Evolutionary conservation across 2,329 filamentous ascomycete species (phyloP).

Genomic region (Calonectria multiphialidica): DNA sequence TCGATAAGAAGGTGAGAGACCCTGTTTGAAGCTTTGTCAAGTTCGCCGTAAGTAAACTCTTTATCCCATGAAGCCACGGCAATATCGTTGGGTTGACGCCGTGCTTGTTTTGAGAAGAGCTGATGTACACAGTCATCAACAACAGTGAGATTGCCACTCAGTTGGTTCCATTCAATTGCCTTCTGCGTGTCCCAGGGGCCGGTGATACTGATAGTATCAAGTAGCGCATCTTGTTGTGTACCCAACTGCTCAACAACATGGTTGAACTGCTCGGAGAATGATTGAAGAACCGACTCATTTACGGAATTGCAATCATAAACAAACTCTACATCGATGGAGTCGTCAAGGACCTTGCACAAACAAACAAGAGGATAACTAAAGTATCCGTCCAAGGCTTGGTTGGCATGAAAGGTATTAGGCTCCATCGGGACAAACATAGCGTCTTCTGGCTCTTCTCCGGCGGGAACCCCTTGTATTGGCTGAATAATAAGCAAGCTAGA

Average conservation of each 20-base stretch:
- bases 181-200: not conserved
- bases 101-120: constrained; percentile 14
- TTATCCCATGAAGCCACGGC: constrained; percentile 36
- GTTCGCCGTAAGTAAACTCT: constrained; percentile 19
- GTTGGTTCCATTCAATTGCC: not conserved
- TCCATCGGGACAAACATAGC: not conserved
- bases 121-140: constrained; percentile 13
- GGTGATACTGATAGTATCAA: not conserved
- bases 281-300: not conserved
- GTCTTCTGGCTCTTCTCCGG: not conserved
- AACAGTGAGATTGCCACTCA: not conserved
- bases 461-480: not conserved
- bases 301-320: not conserved
- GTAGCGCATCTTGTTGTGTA: not conserved
- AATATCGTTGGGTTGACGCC: not conserved
- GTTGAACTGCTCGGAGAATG: not conserved
- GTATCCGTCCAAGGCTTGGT: constrained; percentile 43
- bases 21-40: constrained; percentile 2
- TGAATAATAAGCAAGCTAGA: constrained; percentile 4
- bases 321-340: not conserved
- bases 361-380: not conserved
- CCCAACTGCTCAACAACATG: not conserved
- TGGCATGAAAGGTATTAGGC: not conserved
- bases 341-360: not conserved
- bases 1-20: constrained; percentile 11